These are phyloP conservation scores for Rubia yunnanensis DNA, from an alignment of 257 asterid species.

Conservation along the genomic window DNA sequence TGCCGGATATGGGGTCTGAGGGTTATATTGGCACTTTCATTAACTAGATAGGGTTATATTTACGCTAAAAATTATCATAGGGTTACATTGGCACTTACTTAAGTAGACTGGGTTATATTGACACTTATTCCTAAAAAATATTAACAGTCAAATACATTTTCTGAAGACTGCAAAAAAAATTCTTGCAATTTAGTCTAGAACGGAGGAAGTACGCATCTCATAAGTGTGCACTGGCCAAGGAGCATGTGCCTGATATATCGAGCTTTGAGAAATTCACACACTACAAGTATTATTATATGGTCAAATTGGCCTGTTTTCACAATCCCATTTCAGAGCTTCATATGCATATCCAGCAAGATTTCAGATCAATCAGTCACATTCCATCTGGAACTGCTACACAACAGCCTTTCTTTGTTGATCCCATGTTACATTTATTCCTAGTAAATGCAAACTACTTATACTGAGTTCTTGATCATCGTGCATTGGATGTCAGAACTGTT, in stretches of 20 bases:
- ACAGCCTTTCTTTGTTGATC: not conserved
- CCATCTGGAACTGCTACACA: slow-evolving; percentile 9
- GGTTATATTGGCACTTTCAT: no score
- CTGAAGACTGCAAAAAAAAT: no score
- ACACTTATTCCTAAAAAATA: no score
- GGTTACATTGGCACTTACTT: no score
- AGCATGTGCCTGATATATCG: slow-evolving; percentile 57
- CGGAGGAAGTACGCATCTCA: not conserved
- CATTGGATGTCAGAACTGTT: not conserved
- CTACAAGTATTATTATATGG: not conserved
- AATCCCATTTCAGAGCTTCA: slow-evolving; percentile 14
- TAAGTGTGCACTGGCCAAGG: slow-evolving; percentile 29
- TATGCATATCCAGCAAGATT: not conserved
- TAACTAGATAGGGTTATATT: no score
- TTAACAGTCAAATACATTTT: no score
- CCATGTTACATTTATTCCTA: not conserved
- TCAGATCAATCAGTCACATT: not conserved
- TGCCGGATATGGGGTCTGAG: no score
- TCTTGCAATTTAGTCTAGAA: no score
- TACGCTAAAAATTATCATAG: no score
- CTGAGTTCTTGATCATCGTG: not conserved
- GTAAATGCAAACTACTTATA: not conserved
- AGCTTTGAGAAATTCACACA: slow-evolving; percentile 19
- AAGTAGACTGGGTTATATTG: no score
- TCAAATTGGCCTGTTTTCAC: slow-evolving; percentile 6